Base-by-base conservation (phyloP, 495 filamentous ascomycete genomes). In the Aspergillus diversus region DNA sequence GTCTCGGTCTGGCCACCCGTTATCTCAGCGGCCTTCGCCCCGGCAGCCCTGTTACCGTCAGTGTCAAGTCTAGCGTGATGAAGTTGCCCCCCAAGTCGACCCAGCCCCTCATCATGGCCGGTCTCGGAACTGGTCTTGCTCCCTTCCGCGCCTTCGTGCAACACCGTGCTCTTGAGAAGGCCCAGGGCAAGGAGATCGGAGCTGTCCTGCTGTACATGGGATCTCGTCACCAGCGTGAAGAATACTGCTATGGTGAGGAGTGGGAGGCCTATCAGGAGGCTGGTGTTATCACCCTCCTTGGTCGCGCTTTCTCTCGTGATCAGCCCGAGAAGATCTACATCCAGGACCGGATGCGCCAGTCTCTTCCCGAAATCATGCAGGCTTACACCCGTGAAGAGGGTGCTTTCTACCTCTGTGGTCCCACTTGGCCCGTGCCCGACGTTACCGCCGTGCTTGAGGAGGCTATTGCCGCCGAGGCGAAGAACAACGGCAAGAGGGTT, bases 281-380 rank as follows among this genome's bases (percentile, higher is more conserved):
- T 1, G 95, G 95, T 59, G 89, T 99, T 66, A 92, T 99, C 75
- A 98, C 96, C 5, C 84, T 97, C 34, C 86, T 99, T 21, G 96
- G 96, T 31, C 87, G 91, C 50, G 95, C 95, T 15, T 99, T 99
- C 86, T 96, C 92, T 55, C 89, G 95, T 68, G 95, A 99, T 71
- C 95, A 99, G 84, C 87, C 90, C 17, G 84, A 97, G 83, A 99
- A 99, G 88, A 96, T 99, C 63, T 99, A 99, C 72, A 99, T 99
- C 73, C 95, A 99, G 81, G 95, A 98, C 71, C 88, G 93, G 64
- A 98, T 99, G 95, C 86, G 95, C 59, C 83, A 98, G 83, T 90
- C 88, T 3, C 75, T 97, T 39, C 75, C 77, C n/a, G 90, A 97
- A 56, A 92, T 99, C 59, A 86, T 94, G 63, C 78, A 95, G 75